These are phyloP conservation scores for Trypanosoma cruzi DNA, from an alignment of 208 protist species.

Conservation along the genomic window DNA sequence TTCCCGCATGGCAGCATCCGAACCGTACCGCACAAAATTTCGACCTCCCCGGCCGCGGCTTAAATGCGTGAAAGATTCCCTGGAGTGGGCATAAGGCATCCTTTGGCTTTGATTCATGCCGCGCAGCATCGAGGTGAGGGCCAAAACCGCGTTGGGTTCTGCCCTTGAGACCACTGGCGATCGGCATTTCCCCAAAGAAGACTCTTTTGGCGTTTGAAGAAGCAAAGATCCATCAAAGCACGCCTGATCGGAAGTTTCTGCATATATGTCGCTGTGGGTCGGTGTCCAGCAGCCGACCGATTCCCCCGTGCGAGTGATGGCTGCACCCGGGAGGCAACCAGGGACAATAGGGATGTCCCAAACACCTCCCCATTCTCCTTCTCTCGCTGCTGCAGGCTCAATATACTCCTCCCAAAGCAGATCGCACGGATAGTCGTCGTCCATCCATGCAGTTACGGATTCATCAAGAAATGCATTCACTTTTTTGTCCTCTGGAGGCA, in stretches of 20 bases:
- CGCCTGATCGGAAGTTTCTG: neutral
- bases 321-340: neutral
- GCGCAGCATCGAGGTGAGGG: neutral
- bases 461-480: conserved; percentile 4
- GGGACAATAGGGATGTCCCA: neutral
- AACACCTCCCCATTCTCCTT: neutral
- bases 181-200: neutral
- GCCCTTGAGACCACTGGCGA: neutral
- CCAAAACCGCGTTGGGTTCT: neutral
- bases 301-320: neutral
- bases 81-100: neutral
- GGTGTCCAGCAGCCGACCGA: neutral
- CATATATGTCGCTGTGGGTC: neutral
- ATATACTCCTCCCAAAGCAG: neutral
- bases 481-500: neutral
- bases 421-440: neutral
- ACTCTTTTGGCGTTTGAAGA: neutral
- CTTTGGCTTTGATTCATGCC: neutral
- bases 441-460: neutral
- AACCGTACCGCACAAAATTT: too few species aligned
- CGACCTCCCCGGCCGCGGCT: neutral
- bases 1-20: neutral
- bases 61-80: neutral
- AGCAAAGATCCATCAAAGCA: neutral
- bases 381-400: neutral